These are phyloP conservation scores for Eimeria acervulina DNA, from an alignment of 169 alveolate genomes.

Conservation along the genomic window DNA sequence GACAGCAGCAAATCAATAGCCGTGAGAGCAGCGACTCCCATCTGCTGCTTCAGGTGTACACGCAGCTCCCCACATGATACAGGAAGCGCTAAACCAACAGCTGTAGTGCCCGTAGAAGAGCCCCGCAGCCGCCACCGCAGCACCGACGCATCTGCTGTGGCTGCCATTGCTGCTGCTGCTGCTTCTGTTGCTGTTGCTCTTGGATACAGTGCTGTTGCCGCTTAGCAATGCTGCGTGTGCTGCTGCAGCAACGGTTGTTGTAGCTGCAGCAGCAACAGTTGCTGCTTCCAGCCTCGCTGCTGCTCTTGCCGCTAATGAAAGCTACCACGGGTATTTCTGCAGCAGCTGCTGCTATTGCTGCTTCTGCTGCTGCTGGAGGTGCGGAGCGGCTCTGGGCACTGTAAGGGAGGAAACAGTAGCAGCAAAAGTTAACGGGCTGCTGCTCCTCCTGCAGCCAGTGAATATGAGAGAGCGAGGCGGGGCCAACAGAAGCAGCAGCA, in stretches of 20 bases:
- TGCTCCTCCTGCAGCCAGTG: background rate
- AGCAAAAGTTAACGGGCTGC: background rate
- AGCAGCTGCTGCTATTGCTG: background rate
- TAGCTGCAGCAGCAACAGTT: background rate
- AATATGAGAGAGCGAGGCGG: background rate
- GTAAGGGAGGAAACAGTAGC: background rate
- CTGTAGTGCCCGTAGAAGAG: constrained; percentile 15
- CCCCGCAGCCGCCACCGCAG: constrained; percentile 76
- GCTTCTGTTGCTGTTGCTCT: background rate
- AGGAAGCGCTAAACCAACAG: constrained; percentile 38
- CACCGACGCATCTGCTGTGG: background rate
- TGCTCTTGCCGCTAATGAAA: background rate
- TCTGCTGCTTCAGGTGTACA: too few relatives aligned
- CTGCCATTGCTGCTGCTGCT: constrained; percentile 9
- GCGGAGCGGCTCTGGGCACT: background rate
- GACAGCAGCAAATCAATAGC: constrained; percentile 67
- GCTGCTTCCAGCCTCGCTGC: background rate
- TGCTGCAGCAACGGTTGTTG: constrained; percentile 2
- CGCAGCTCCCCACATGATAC: constrained; percentile 56
- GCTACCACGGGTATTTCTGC: background rate
- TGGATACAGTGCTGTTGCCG: background rate
- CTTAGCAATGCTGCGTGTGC: background rate
- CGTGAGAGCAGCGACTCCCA: constrained; percentile 33
- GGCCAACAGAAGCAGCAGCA: background rate
- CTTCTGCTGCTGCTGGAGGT: constrained; percentile 11